Evolutionary conservation across 2,329 filamentous ascomycete species (phyloP).

Genomic region (Fusarium cicatricum): DNA sequence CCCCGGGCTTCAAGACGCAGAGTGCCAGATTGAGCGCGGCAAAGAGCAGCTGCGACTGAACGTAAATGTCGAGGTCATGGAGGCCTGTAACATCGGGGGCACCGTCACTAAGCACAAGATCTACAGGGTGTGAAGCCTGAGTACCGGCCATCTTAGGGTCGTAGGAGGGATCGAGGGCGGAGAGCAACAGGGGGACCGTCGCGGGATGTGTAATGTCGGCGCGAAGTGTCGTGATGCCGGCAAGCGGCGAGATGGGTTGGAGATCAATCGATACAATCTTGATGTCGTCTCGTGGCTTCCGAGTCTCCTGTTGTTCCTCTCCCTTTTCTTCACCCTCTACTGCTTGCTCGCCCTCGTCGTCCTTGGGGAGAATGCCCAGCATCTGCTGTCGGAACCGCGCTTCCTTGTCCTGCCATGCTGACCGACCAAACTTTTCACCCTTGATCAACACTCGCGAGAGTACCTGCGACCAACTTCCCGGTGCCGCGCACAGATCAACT

Average conservation of each 20-base stretch:
- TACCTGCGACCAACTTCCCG: constrained; percentile 97
- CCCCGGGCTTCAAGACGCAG: constrained; percentile 89
- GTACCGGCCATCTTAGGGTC: constrained; percentile 53
- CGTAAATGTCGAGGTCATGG: constrained; percentile 97
- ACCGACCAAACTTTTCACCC: constrained; percentile 86
- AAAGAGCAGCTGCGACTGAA: constrained; percentile 94
- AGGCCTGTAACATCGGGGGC: constrained; percentile 96
- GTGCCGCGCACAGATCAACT: constrained; percentile 94
- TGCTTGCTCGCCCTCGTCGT: constrained; percentile 33
- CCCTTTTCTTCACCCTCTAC: constrained; percentile 15
- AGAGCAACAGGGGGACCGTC: constrained; percentile 87
- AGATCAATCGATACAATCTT: constrained; percentile 96
- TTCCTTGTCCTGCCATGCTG: constrained; percentile 87
- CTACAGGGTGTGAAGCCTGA: constrained; percentile 78
- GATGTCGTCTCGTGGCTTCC: constrained; percentile 70
- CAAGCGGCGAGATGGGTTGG: constrained; percentile 92
- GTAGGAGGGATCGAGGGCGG: constrained; percentile 80
- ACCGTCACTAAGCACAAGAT: constrained; percentile 93
- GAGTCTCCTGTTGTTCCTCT: constrained; percentile 40
- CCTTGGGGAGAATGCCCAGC: constrained; percentile 58
- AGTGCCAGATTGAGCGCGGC: constrained; percentile 92
- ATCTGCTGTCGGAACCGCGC: constrained; percentile 69
- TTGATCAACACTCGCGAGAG: constrained; percentile 93
- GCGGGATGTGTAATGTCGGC: constrained; percentile 98
- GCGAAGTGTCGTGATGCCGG: constrained; percentile 89